phyloP scores from a whole-genome alignment of 306 rosid species.

The Medicago lupulina region DNA sequence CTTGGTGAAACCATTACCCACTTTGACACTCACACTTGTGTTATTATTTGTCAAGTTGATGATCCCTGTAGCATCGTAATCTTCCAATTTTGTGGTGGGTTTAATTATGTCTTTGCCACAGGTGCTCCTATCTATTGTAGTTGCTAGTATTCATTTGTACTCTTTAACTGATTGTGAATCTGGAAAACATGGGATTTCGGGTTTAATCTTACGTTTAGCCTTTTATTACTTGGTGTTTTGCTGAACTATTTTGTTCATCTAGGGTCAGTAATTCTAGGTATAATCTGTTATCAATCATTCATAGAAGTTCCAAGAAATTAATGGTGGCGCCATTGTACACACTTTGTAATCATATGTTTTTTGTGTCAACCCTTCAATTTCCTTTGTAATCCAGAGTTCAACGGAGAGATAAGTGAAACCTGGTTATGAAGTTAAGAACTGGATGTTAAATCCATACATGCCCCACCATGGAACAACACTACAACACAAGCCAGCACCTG shows the following conservation, averaged over 20 bases:
- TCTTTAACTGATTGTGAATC: constrained; percentile 51
- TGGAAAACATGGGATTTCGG: constrained; percentile 37
- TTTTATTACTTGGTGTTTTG: constrained; percentile 33
- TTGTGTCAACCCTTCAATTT: too few species aligned
- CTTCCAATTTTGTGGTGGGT: constrained; percentile 46
- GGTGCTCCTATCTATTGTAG: constrained; percentile 45
- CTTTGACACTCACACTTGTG: constrained; percentile 48
- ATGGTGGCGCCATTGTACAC: neutral
- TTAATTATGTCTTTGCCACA: constrained; percentile 35
- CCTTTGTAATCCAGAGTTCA: too few species aligned
- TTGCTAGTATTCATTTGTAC: constrained; percentile 48
- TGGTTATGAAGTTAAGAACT: too few species aligned
- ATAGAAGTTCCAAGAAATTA: constrained; percentile 27
- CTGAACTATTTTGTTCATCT: constrained; percentile 12
- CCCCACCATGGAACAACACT: too few species aligned
- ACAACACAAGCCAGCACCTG: too few species aligned
- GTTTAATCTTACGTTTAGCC: constrained; percentile 32
- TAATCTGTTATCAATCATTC: constrained; percentile 28
- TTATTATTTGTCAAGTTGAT: constrained; percentile 53
- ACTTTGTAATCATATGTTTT: too few species aligned
- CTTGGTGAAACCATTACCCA: constrained; percentile 59
- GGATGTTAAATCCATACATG: too few species aligned
- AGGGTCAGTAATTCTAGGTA: constrained; percentile 40
- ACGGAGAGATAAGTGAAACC: too few species aligned
- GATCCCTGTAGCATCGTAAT: constrained; percentile 55